Percentiles rank a stretch among this genome's conserved stretches.
Conservation (phyloP, 2,329 filamentous ascomycete species). For the Ceratocystis ficicola region DNA sequence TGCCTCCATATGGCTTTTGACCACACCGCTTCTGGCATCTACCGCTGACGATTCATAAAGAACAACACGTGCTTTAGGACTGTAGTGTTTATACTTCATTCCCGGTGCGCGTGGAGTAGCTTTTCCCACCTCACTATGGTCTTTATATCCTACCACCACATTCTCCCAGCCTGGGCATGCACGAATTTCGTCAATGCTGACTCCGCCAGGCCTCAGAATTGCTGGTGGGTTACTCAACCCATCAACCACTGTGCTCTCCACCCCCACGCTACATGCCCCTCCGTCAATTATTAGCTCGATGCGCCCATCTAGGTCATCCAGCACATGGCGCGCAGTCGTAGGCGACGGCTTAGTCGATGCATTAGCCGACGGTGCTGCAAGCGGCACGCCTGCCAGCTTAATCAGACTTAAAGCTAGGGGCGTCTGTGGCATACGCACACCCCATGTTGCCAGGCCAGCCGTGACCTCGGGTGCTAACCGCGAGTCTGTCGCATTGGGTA, state of each 20-base stretch:
- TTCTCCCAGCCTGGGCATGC: conserved; percentile 67
- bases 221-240: conserved; percentile 70
- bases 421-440: conserved; percentile 71
- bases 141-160: conserved; percentile 66
- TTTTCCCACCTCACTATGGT: conserved; percentile 53
- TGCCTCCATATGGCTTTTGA: conserved; percentile 29
- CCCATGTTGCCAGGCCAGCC: conserved; percentile 71
- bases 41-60: conserved; percentile 54
- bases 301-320: conserved; percentile 67
- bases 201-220: conserved; percentile 73
- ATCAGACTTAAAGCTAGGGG: conserved; percentile 82
- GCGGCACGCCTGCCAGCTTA: conserved; percentile 58
- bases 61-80: conserved; percentile 73
- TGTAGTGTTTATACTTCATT: conserved; percentile 99
- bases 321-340: conserved; percentile 79
- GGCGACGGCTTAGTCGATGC: conserved; percentile 87
- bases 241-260: conserved; percentile 95
- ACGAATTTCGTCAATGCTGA: conserved; percentile 69
- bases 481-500: conserved; percentile 60
- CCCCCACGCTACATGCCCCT: conserved; percentile 72
- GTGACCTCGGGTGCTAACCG: conserved; percentile 83
- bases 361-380: conserved; percentile 89
- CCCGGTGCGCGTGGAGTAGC: conserved; percentile 71
- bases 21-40: conserved; percentile 30
- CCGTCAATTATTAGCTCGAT: conserved; percentile 85